A percentile compares a stretch with the other conserved stretches of the same genome.
Evolutionary conservation across 192 early-diverging fungal species (phyloP).

Genomic region (Coemansia sp.): DNA sequence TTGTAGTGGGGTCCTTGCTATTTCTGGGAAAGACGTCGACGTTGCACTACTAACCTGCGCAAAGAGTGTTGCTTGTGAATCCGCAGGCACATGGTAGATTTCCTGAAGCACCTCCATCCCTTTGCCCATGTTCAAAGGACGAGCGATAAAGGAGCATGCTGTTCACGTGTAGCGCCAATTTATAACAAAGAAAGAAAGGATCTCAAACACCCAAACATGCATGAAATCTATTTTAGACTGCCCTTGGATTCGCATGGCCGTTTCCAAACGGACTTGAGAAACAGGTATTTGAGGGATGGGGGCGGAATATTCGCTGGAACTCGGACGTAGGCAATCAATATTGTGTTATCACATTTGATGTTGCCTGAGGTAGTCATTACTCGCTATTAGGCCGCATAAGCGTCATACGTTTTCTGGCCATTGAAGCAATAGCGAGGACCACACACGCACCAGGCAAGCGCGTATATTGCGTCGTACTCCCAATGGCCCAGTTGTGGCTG

Average conservation of each 20-base stretch:
- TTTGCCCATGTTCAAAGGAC: neutral
- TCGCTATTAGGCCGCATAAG: neutral
- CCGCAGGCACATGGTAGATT: neutral
- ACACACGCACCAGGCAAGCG: no score
- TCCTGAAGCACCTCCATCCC: neutral
- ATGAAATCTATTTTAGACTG: neutral
- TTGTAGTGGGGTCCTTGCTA: neutral
- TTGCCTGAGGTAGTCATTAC: neutral
- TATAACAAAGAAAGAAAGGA: neutral
- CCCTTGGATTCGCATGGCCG: constrained; percentile 1
- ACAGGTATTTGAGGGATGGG: neutral
- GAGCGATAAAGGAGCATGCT: neutral
- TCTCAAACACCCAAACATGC: neutral
- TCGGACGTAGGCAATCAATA: neutral
- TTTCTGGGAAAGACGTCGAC: neutral
- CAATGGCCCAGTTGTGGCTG: neutral
- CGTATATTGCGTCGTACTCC: neutral
- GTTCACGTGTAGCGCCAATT: neutral
- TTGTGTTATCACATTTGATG: neutral
- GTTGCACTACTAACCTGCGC: neutral
- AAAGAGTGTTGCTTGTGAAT: neutral
- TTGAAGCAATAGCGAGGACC: neutral
- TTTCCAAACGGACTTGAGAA: neutral
- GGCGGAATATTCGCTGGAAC: neutral
- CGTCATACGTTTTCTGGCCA: neutral